Base-by-base conservation (phyloP, 2,329 filamentous ascomycete species). In the Aspergillus pseudonomiae region DNA sequence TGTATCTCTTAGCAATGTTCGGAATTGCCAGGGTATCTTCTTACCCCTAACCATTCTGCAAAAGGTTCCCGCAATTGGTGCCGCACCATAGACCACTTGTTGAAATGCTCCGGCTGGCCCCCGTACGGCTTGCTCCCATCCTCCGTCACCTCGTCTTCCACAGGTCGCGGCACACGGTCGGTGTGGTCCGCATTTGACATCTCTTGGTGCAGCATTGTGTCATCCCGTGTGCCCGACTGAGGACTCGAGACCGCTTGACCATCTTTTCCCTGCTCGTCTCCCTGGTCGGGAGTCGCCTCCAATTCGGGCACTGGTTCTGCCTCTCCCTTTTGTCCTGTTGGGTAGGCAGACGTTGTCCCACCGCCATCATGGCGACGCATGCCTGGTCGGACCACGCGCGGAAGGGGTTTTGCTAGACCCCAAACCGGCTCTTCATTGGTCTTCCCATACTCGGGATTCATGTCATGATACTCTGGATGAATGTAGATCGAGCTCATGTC, bases 371-470 rank as follows among this genome's bases (percentile, higher is more conserved):
- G 63, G 19, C 63, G 66, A 16, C 63, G 67, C 83, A 84, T 85
- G 0, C 83, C 83, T 6, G 79, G 77, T 28, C 83, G 77, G 21
- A 85, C 75, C 0, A 85, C 82, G 60, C 81, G 81, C 14, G 83
- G 83, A 6, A 85, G 72, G 1, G 84, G 83, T 64, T 83, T 80
- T 1, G 82, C 82, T 41, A 85, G 69, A 64, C 82, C 80, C 79
- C 83, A 86, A 46, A 85, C 77, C 3, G 83, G 83, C 6, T 68
- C 66, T 6, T 82, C 79, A 1, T 77, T 73, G n/a, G 80, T 75
- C 60, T 82, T 78, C 28, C 82, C 83, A 61, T 85, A 85, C 46
- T 80, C 79, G 2, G 84, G 83, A 60, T 85, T 85, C 9, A 83
- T 71, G 10, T 79, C 16, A 19, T 57, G 41, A 45, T 71, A 71